Base-by-base conservation (phyloP, 192 early-diverging fungal genomes). In the Chytriomyces sp. region DNA sequence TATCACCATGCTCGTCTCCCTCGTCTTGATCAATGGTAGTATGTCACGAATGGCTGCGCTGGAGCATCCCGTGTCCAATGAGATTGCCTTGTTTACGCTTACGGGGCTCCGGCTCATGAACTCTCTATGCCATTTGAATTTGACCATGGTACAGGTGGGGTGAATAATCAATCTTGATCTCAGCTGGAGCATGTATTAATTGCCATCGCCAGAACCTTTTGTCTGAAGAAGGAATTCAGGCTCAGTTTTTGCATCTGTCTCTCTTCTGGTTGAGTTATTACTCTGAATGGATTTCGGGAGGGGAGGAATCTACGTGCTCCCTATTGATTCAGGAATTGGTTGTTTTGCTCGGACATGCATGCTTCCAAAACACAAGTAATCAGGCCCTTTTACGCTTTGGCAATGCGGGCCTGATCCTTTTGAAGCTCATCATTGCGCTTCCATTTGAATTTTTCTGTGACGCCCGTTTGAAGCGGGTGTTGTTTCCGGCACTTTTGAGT, bases 371-470 rank as follows among this genome's bases (percentile, higher is more conserved):
- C 38, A 8, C 38, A 0, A 39, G 56, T 25, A 77, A 77, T 59
- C 58, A 66, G 38, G 40, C 60, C 17, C 38, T 77, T 17, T 25
- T 77, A 4, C 64, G 76, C 37, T 77, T 77, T 49, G 64, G 57
- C 22, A 39, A 55, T 44, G 36, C 40, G 12, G 59, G 53, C 8
- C n/a, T 55, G 14, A 63, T 77, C 17, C 31, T 77, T 28, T 54
- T 75, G 30, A 76, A 65, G 33, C 19, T 76, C 53, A 28, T 77
- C 22, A 12, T 40, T 14, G n/a, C 57, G 3, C 40, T 77, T 14
- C 76, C 76, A 31, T 74, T 76, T 59, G 41, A 59, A 34, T 77
- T 39, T 60, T 77, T 76, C 49, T 44, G 38, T 56, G 38, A 70
- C 31, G 12, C 74, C 12, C n/a, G 37, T 10, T 52, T 56, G 17